Conservation (phyloP, 2,329 filamentous ascomycete species). For the Diaporthe citrichinensis region DNA sequence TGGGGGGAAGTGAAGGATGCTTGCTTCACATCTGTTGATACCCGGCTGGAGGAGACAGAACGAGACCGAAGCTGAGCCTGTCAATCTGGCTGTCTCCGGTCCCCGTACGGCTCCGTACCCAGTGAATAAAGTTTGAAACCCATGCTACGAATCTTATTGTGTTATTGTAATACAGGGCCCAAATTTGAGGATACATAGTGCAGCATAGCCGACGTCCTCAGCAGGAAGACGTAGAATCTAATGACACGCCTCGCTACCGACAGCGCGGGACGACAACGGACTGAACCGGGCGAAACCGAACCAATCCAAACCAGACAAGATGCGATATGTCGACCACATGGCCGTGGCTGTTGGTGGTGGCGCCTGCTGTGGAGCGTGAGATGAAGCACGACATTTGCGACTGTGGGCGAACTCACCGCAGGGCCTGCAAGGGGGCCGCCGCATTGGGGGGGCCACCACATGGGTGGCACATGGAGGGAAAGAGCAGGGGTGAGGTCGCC, state of each 20-base stretch:
- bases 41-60: constrained; percentile 12
- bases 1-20: constrained; percentile 21
- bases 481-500: not conserved
- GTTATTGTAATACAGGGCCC: not conserved
- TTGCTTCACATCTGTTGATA: constrained; percentile 24
- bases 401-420: not conserved
- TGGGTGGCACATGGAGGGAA: not conserved
- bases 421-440: not conserved
- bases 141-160: not conserved
- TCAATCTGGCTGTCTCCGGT: not conserved
- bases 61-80: not conserved
- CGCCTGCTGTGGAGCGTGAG: constrained; percentile 23
- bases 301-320: not conserved
- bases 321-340: constrained; percentile 16
- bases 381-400: constrained; percentile 4
- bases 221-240: not conserved
- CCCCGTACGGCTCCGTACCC: not conserved
- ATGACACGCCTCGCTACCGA: constrained; percentile 17
- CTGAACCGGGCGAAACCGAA: not conserved
- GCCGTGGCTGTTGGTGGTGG: not conserved
- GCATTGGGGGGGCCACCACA: not conserved
- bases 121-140: constrained; percentile 24
- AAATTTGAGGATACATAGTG: not conserved
- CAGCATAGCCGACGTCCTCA: not conserved
- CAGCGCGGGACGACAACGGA: constrained; percentile 10